A percentile compares a stretch with the other conserved stretches of the same genome.
Evolutionary conservation across 1,284 basidiomycete species (phyloP).

Genomic region (Porogramme epimiltina): DNA sequence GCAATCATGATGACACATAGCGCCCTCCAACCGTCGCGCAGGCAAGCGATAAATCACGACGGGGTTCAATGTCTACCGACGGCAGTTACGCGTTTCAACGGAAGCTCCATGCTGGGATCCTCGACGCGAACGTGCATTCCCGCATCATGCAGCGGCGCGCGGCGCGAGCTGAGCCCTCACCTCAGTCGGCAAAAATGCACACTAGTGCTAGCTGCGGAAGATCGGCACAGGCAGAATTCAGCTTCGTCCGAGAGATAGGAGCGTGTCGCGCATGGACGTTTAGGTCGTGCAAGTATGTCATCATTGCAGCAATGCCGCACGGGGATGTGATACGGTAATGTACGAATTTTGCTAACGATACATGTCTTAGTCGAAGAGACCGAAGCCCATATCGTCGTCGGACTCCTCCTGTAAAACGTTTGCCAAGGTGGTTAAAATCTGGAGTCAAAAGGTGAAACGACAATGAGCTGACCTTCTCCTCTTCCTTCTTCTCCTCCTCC

Average conservation of each 20-base stretch:
- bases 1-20: too few relatives aligned
- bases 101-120: too few relatives aligned
- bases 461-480: constrained; percentile 63
- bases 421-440: constrained; percentile 17
- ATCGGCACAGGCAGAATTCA: neutral
- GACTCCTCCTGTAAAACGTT: constrained; percentile 68
- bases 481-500: constrained; percentile 71
- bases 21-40: too few relatives aligned
- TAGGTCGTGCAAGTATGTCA: constrained; percentile 20
- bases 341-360: constrained; percentile 19
- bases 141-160: too few relatives aligned
- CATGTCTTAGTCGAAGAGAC: constrained; percentile 83
- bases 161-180: too few relatives aligned
- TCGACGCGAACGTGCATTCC: too few relatives aligned
- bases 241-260: too few relatives aligned
- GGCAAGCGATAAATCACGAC: too few relatives aligned
- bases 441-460: neutral
- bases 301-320: constrained; percentile 20
- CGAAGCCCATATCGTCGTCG: constrained; percentile 93
- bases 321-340: constrained; percentile 10
- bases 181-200: neutral
- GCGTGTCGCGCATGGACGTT: neutral
- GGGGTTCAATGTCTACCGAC: too few relatives aligned
- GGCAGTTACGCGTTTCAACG: too few relatives aligned
- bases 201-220: neutral